Evolutionary conservation across 2,329 filamentous ascomycete genomes (phyloP).

Genomic region (Orbilia brochopaga): DNA sequence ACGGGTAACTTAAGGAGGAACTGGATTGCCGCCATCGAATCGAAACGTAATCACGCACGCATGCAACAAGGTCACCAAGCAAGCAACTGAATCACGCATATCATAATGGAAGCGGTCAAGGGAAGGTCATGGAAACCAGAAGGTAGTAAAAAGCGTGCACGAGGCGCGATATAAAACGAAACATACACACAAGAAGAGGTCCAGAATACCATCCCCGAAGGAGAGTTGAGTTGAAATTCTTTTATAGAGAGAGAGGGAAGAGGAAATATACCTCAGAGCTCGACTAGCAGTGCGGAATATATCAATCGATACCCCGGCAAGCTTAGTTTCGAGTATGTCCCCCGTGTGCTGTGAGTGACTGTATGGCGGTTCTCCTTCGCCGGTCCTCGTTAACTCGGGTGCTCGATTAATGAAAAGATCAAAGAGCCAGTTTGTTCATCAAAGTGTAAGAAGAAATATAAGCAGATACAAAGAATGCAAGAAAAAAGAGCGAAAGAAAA

Average conservation of each 20-base stretch:
- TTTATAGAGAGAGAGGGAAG: constrained; percentile 20
- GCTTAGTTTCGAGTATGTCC: background rate
- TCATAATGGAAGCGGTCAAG: background rate
- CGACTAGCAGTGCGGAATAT: background rate
- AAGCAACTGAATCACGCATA: background rate
- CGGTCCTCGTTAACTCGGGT: constrained; percentile 48
- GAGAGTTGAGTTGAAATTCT: constrained; percentile 6
- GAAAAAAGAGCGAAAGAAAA: constrained; percentile 24
- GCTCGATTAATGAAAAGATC: constrained; percentile 25
- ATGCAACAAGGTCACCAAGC: constrained; percentile 3
- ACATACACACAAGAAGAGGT: constrained; percentile 18
- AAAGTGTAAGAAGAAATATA: constrained; percentile 11
- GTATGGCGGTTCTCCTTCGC: constrained; percentile 34
- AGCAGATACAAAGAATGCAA: constrained; percentile 34
- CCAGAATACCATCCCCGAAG: constrained; percentile 40
- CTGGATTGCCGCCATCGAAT: constrained; percentile 12
- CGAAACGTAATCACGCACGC: constrained; percentile 15
- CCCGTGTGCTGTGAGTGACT: constrained; percentile 27
- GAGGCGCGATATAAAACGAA: background rate
- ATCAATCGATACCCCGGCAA: background rate
- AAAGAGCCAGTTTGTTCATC: constrained; percentile 16
- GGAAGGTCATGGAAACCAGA: background rate
- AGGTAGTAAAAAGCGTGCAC: background rate
- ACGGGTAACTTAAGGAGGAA: background rate
- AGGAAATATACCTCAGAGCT: constrained; percentile 25